Conservation (phyloP, 2,329 filamentous ascomycete species). For the Knufia petricola region DNA sequence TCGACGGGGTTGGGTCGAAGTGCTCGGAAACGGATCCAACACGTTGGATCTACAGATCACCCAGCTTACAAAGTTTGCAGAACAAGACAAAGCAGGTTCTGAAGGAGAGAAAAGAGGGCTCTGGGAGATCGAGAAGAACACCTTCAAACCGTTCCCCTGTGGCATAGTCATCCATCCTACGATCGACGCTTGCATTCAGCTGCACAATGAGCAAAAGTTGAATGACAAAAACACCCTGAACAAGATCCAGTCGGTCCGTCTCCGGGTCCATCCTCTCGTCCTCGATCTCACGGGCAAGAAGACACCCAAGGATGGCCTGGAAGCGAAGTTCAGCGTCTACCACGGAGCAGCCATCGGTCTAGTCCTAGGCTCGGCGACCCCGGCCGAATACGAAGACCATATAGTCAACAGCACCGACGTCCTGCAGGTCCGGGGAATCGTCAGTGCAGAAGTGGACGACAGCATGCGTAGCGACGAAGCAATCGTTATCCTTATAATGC, state of each 20-base stretch:
- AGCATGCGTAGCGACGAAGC: conserved; percentile 36
- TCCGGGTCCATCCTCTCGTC: conserved; percentile 43
- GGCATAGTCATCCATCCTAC: conserved; percentile 49
- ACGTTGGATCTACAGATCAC: conserved; percentile 32
- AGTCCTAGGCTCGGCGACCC: conserved; percentile 43
- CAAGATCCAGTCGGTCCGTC: conserved; percentile 33
- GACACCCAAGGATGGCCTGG: conserved; percentile 40
- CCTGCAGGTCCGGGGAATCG: conserved; percentile 35
- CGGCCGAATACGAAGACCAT: conserved; percentile 41
- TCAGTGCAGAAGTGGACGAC: conserved; percentile 36
- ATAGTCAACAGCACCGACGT: conserved; percentile 37
- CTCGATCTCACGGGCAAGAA: conserved; percentile 45
- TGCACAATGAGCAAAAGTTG: conserved; percentile 30
- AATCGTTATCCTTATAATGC: conserved; percentile 30
- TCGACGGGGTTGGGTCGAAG: conserved; percentile 45
- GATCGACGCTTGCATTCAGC: conserved; percentile 44
- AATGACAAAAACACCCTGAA: conserved; percentile 17
- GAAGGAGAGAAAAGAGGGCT: background rate
- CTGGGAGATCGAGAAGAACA: conserved; percentile 46
- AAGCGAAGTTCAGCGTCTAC: conserved; percentile 48
- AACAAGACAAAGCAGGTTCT: background rate
- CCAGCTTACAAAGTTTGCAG: conserved; percentile 24
- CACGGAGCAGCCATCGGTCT: conserved; percentile 45
- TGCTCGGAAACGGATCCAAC: conserved; percentile 36
- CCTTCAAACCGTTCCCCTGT: conserved; percentile 50